phyloP scores from a whole-genome alignment of 306 rosid species.

The Quercus cerris region DNA sequence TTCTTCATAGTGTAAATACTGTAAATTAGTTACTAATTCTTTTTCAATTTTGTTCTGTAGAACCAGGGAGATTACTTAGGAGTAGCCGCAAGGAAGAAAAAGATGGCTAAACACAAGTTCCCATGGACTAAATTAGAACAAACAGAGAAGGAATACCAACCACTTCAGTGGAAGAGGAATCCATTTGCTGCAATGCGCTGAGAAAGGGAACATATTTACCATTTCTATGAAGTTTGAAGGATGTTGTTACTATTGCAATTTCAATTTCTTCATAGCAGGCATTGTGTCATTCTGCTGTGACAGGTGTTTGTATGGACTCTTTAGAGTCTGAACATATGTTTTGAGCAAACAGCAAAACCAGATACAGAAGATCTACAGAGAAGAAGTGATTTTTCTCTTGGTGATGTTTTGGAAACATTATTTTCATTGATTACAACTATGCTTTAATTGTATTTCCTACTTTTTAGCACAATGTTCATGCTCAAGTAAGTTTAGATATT shows the following conservation, averaged over 20 bases:
- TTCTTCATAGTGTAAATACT: neutral
- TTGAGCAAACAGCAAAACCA: constrained; percentile 1
- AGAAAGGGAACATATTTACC: constrained; percentile 5
- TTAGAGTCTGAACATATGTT: constrained; percentile 1
- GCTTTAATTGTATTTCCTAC: constrained; percentile 3
- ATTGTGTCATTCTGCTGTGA: constrained; percentile 18
- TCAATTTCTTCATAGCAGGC: constrained; percentile 3
- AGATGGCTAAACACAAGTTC: constrained; percentile 57
- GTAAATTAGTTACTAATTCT: neutral
- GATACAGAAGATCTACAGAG: neutral
- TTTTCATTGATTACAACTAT: neutral
- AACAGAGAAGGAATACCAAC: constrained; percentile 31
- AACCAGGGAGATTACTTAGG: constrained; percentile 56
- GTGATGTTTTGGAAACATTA: neutral
- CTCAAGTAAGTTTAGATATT: neutral
- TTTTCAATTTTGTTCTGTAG: constrained; percentile 25
- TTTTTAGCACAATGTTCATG: neutral
- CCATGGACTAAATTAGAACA: constrained; percentile 59
- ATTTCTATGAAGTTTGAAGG: constrained; percentile 13
- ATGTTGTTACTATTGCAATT: constrained; percentile 4
- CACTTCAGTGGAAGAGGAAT: constrained; percentile 53
- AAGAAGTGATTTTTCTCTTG: constrained; percentile 1
- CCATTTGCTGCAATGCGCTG: constrained; percentile 56
- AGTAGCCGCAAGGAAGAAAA: constrained; percentile 59
- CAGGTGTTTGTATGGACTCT: neutral